Evolutionary conservation across 2,329 filamentous ascomycete species (phyloP).

Genomic region (Monilinia fructicola): DNA sequence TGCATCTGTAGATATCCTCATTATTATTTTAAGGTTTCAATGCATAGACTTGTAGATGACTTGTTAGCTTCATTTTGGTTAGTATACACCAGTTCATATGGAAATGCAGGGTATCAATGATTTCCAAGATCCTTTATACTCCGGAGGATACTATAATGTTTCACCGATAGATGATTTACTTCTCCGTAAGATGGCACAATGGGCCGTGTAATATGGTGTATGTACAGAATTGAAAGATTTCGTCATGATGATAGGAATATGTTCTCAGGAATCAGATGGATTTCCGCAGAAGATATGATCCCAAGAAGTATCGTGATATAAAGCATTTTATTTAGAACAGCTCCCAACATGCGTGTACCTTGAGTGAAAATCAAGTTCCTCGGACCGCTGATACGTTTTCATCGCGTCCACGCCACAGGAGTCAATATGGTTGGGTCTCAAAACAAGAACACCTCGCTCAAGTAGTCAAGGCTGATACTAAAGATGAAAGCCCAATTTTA

Average conservation of each 20-base stretch:
- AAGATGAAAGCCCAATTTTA: background rate
- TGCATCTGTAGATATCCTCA: no score
- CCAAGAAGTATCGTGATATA: background rate
- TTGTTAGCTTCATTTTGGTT: no score
- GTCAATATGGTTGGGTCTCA: background rate
- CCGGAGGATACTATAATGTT: background rate
- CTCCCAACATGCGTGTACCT: background rate
- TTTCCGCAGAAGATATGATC: background rate
- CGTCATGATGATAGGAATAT: background rate
- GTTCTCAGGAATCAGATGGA: no score
- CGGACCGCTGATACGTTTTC: background rate
- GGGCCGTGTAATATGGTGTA: no score
- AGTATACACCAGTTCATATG: no score
- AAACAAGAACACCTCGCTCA: background rate
- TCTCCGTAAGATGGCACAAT: no score
- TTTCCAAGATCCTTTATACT: no score
- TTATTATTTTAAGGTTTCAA: no score
- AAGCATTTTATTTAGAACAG: background rate
- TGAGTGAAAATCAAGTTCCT: background rate
- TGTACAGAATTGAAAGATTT: background rate
- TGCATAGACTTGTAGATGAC: no score
- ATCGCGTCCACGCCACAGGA: background rate
- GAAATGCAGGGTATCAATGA: no score
- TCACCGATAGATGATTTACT: background rate
- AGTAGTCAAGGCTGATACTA: background rate